phyloP scores from a whole-genome alignment of 2,329 filamentous ascomycete species.

The Gyromitra esculenta region DNA sequence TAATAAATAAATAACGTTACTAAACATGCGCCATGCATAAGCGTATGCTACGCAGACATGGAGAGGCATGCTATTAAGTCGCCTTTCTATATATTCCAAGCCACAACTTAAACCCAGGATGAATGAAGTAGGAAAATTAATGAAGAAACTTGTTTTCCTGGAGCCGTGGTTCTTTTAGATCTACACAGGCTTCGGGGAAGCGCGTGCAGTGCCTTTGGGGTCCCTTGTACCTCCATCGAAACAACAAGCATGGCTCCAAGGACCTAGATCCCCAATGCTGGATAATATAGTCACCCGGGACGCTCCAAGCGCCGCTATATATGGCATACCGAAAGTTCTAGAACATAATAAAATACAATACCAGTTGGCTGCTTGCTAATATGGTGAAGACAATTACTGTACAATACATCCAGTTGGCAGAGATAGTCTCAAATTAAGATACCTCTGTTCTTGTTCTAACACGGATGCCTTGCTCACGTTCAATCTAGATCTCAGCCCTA shows the following conservation, averaged over 20 bases:
- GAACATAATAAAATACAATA: neutral
- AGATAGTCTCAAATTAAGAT: neutral
- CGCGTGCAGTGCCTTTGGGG: too few relatives aligned
- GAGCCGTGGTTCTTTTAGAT: too few relatives aligned
- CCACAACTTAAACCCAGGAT: too few relatives aligned
- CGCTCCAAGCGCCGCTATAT: neutral
- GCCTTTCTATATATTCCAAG: too few relatives aligned
- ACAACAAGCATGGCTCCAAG: neutral
- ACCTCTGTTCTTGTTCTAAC: neutral
- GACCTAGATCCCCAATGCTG: neutral
- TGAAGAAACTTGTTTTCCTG: too few relatives aligned
- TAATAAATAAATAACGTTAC: too few relatives aligned
- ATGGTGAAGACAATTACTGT: neutral
- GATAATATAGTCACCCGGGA: neutral
- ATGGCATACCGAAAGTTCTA: slow-evolving; percentile 6
- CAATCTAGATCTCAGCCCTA: neutral
- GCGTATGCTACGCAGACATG: too few relatives aligned
- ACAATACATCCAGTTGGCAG: neutral
- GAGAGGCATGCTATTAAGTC: too few relatives aligned
- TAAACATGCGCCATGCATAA: too few relatives aligned
- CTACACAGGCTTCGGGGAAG: too few relatives aligned
- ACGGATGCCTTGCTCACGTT: neutral
- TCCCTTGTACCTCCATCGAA: neutral
- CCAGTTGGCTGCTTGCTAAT: neutral
- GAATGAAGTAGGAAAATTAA: too few relatives aligned